These are phyloP conservation scores for Staphylotrichum tortipilum DNA, from an alignment of 495 filamentous ascomycete genomes.

Conservation along the genomic window DNA sequence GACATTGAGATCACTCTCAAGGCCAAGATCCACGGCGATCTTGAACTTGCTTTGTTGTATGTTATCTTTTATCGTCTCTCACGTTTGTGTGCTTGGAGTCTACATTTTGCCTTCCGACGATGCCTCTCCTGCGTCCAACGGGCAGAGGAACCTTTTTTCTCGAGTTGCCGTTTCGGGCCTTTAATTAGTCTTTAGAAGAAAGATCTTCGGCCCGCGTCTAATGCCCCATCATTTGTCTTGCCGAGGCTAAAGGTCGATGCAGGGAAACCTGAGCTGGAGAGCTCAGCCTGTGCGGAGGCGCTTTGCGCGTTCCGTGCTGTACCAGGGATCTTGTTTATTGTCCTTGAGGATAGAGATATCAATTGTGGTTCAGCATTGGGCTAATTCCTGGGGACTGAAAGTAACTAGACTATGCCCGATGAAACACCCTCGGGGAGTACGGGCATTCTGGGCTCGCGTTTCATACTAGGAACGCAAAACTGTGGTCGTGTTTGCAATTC, in stretches of 20 bases:
- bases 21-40: constrained; percentile 87
- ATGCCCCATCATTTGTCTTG: constrained; percentile 16
- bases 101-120: too few species aligned
- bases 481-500: too few species aligned
- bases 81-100: too few species aligned
- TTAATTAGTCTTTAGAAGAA: constrained; percentile 14
- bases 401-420: constrained; percentile 21
- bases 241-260: constrained; percentile 30
- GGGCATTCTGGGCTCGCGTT: too few species aligned
- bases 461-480: too few species aligned
- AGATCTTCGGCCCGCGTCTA: constrained; percentile 4
- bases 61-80: constrained; percentile 30
- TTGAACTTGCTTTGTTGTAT: constrained; percentile 77
- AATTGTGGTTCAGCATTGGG: constrained; percentile 6
- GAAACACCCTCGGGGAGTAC: too few species aligned
- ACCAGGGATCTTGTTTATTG: background rate
- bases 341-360: background rate
- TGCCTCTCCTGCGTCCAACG: too few species aligned
- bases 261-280: constrained; percentile 28
- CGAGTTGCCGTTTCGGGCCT: constrained; percentile 11
- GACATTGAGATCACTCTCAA: constrained; percentile 87
- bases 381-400: constrained; percentile 36
- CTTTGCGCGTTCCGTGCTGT: background rate
- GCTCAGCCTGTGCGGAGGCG: constrained; percentile 3
- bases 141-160: background rate